Base-by-base conservation (phyloP, 352 stramenopile genomes). In the Pythium brachiatum region DNA sequence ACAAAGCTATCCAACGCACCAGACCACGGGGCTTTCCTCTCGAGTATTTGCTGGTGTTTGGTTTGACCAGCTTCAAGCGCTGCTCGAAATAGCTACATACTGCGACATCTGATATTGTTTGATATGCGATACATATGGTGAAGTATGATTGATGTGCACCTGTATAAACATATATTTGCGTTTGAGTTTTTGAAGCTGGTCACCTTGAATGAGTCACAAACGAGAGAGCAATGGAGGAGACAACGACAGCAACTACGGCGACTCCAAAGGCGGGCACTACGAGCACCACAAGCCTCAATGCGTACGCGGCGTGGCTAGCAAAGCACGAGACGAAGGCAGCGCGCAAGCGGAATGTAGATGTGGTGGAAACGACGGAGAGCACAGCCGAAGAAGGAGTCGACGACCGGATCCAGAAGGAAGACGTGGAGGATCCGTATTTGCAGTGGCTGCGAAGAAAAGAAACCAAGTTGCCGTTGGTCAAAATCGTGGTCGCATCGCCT, bases 221-320 rank as follows among this genome's bases (percentile, higher is more conserved):
- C 4, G 26, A 27, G n/a, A 3, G n/a, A 26, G 7, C 29, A 67
- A 52, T 48, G n/a, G 12, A 11, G 39, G 39, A 21, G 39, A 57
- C 51, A 2, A 16, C 3, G 18, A 38, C n/a, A 18, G n/a, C 23
- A 13, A 18, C 6, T n/a, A 50, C 41, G 41, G 41, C 41, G 41
- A n/a, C n/a, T n/a, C n/a, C n/a, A n/a, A n/a, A n/a, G n/a, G n/a
- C n/a, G n/a, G n/a, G n/a, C 3, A 8, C 38, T 4, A 65, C 62
- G 55, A 39, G 21, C 38, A 50, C 26, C 36, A 57, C 52, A 36
- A 72, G 65, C 51, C 46, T 67, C 18, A 55, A 29, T 23, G 32
- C 69, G 57, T 87, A 87, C 53, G 53, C 71, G 13, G 75, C 68
- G 56, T 87, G 65, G 65, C 58, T 72, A 29, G 46, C 59, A 3